Conservation (phyloP, 305 asterid species). For the Fraxinus angustifolia region DNA sequence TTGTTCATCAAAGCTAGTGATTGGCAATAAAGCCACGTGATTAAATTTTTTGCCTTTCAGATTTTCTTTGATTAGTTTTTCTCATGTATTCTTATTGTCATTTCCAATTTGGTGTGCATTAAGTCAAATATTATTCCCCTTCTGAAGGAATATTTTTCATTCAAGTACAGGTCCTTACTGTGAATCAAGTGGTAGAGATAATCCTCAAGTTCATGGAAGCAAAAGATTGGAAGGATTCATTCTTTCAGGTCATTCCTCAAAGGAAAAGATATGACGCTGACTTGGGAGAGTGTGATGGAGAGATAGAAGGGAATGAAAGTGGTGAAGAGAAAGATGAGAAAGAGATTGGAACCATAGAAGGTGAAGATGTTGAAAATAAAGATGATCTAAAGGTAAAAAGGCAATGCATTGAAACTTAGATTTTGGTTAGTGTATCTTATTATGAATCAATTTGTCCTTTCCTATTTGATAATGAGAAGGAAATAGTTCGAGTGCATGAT, state of each 20-base stretch:
- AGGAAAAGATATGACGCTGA: slow-evolving; percentile 68
- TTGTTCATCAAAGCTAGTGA: not conserved
- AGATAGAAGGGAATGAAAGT: slow-evolving; percentile 25
- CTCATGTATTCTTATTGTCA: not conserved
- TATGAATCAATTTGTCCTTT: not conserved
- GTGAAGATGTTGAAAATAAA: slow-evolving; percentile 2
- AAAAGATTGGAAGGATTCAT: slow-evolving; percentile 72
- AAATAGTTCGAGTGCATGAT: not conserved
- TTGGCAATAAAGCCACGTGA: not conserved
- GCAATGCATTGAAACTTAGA: slow-evolving; percentile 44
- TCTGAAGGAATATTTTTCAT: not conserved
- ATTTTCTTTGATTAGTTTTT: not conserved
- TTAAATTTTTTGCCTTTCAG: not conserved
- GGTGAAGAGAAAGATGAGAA: slow-evolving; percentile 21
- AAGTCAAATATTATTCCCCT: not conserved
- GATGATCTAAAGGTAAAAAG: slow-evolving; percentile 53
- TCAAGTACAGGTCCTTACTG: slow-evolving; percentile 70
- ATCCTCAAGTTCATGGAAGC: slow-evolving; percentile 72
- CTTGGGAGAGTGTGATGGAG: slow-evolving; percentile 30
- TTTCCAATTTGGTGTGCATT: not conserved
- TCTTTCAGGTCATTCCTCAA: slow-evolving; percentile 78
- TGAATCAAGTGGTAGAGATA: slow-evolving; percentile 88
- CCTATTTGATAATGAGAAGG: not conserved
- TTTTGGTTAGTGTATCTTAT: not conserved
- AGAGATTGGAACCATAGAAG: slow-evolving; percentile 19